Base-by-base conservation (phyloP, 2,329 filamentous ascomycete genomes). In the Clarireedia homoeocarpa region DNA sequence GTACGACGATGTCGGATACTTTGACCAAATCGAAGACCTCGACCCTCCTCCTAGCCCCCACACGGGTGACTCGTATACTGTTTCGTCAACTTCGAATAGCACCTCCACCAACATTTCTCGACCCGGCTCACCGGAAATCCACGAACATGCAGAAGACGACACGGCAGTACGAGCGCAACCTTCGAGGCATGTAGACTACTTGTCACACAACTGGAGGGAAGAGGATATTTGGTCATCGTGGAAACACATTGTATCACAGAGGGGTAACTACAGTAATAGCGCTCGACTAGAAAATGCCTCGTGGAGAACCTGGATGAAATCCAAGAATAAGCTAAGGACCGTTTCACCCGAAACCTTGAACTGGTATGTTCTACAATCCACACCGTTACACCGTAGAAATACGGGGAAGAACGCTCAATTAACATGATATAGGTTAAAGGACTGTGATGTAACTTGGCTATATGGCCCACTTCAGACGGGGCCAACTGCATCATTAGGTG, bases 211-310 rank as follows among this genome's bases (percentile, higher is more conserved):
- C 60, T 97, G 92, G 92, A 84, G 80, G 59, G 91, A 96, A 72
- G 91, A 97, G 72, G 92, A 97, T 71, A 95, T 97, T 15, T 96
- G 91, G 91, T 86, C 89, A 6, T 96, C 92, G 2, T 97, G 94
- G 92, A 85, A 91, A 68, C 94, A 95, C 70, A 89, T 97, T 86
- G 14, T 96, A 90, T 63, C 61, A 26, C 63, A 58, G 64, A 84
- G 91, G 23, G 84, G 83, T 56, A 81, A 88, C 54, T 95, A 94
- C 62, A 84, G 81, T 64, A 92, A 65, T 44, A 58, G 54, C 49
- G 59, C 57, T 14, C 80, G 92, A 48, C 73, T 97, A 42, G 94
- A 97, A 71, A 97, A 97, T 72, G 92, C 94, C 6, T 95, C 91
- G 0, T 97, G 92, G 92, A 82, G 92, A 69, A 94, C 91, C 0